A percentile compares a stretch with the other conserved stretches of the same genome.
These are phyloP conservation scores for Lanzia echinophila DNA, from an alignment of 2,329 filamentous ascomycete genomes.

Conservation along the genomic window DNA sequence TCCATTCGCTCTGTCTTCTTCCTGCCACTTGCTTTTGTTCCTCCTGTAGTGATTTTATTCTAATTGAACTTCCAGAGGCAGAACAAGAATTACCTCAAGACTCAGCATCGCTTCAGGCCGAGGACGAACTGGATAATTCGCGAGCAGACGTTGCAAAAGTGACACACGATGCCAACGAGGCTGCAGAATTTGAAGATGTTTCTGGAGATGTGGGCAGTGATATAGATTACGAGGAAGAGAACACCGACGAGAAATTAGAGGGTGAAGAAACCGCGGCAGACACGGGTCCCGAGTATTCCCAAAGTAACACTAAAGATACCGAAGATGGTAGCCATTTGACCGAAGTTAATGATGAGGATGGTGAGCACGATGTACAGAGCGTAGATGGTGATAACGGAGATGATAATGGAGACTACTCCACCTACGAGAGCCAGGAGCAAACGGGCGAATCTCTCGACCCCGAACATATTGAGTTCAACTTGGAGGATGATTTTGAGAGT, in stretches of 20 bases:
- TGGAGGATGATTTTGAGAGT: not conserved
- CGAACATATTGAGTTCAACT: conserved; percentile 3
- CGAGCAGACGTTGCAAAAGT: not conserved
- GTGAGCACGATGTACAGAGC: conserved; percentile 1
- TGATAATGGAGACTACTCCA: conserved; percentile 30
- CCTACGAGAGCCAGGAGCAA: conserved; percentile 1
- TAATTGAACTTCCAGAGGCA: conserved; percentile 19
- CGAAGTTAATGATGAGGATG: not conserved
- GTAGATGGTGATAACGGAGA: conserved; percentile 14
- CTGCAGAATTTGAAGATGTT: not conserved
- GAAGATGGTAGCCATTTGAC: not conserved
- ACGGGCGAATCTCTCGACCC: not conserved
- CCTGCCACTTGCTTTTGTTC: conserved; percentile 24
- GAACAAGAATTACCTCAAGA: conserved; percentile 21
- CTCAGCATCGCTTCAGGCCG: conserved; percentile 15
- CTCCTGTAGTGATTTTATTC: conserved; percentile 20
- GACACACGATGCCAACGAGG: not conserved
- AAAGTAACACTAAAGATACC: not conserved
- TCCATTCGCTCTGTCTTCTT: conserved; percentile 21
- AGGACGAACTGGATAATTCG: not conserved
- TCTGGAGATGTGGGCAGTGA: conserved; percentile 20
- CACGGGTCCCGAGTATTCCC: not conserved
- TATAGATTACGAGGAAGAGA: conserved; percentile 11
- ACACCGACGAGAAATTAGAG: not conserved
- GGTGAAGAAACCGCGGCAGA: not conserved